Percentiles rank a stretch among this genome's conserved stretches.
These are phyloP conservation scores for Hibiscus trionum DNA, from an alignment of 345 rosid species.

Conservation along the genomic window DNA sequence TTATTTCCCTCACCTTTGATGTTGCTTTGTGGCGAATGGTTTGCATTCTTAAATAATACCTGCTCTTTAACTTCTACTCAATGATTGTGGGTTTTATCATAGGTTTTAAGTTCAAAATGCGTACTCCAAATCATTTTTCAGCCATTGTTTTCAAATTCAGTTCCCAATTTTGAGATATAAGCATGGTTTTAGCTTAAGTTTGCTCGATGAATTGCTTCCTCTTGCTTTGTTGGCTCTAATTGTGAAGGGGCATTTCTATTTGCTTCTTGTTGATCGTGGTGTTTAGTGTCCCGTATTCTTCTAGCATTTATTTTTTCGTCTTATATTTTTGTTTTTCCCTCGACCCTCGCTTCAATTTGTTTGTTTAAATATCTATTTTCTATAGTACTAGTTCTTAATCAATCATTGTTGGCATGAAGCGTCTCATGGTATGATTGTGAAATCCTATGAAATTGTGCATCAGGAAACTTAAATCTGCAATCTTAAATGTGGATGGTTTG, in stretches of 20 bases:
- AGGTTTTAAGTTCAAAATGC: not conserved
- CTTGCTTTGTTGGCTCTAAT: not conserved
- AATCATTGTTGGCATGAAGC: not conserved
- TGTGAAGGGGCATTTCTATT: not conserved
- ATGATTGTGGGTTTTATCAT: not conserved
- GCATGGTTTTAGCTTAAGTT: not conserved
- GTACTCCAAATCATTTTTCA: not conserved
- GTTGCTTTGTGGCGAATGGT: conserved; percentile 11
- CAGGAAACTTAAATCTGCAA: not conserved
- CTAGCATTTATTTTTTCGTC: not conserved
- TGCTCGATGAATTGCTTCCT: not conserved
- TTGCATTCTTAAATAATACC: not conserved
- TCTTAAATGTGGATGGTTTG: not conserved
- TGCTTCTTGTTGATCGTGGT: not conserved
- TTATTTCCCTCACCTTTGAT: not conserved
- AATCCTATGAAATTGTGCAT: not conserved
- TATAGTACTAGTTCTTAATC: not conserved
- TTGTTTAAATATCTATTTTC: not conserved
- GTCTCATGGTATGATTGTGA: not conserved
- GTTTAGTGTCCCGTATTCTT: not conserved
- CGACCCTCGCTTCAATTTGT: not conserved
- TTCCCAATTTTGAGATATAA: conserved; percentile 1
- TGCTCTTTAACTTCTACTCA: not conserved
- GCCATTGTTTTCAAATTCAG: not conserved
- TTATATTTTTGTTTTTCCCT: not conserved